Evolutionary conservation across 1,139 yeast species (phyloP), one percentile per base, ranked within the genome.

Genomic region (Casaregolazyma suthepensis): DNA sequence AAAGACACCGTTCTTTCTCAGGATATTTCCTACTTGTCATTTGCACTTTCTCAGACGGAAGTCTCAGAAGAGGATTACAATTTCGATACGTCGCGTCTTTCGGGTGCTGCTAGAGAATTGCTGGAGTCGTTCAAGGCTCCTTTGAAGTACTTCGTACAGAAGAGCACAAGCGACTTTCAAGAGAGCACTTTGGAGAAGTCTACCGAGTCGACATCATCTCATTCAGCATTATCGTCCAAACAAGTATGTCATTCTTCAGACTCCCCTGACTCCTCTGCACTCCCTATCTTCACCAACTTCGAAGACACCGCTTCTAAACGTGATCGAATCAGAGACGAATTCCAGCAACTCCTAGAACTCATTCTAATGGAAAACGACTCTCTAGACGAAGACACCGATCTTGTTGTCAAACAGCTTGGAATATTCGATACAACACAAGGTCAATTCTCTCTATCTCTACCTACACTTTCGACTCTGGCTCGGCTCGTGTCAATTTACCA

Each of bases 1-100:
- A 35, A 15, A 35, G 40, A 35, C 13, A 35, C 40, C 40, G 13
- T 35, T 35, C 17, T 35, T 10, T 12, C 37, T 13, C 50, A 47
- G 22, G 50, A 47, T 38, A 35, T 47, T 7, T 47, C 50, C 2
- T 47, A 47, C 29, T 23, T 47, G 45, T 40, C 45, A 9, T 47
- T 47, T 47, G 37, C 40, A 17, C 17, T 47, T 17, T 22, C 37
- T 3, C 23, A 46, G 22, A 17, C 49, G 23, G 40, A 31, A 6
- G 23, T 44, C 2, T 44, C 46, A 13, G 35, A 26, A 23, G 29
- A 26, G 7, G 20, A 26, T 23, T 17, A 23, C 23, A n/a, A 20
- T n/a, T 20, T 26, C 4, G 45, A 43, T 9, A 15, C 18, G 45
- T 15, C 23, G 5, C 40, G 15, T 2, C 40, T 35, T 3, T 35